phyloP scores from a whole-genome alignment of 2,329 filamentous ascomycete genomes.

The Alternaria consortialis region DNA sequence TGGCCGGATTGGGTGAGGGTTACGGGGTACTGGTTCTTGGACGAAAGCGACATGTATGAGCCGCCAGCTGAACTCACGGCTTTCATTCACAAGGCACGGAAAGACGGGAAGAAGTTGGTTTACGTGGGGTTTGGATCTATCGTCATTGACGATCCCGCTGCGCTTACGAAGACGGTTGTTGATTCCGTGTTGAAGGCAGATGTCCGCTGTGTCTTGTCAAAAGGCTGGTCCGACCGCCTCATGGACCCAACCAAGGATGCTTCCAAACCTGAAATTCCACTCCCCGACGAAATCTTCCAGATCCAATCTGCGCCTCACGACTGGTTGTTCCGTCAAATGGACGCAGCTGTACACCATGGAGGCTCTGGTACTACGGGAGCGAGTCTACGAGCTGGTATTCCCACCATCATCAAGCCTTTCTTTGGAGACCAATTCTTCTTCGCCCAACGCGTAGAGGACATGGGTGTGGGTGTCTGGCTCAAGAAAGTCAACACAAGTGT shows the following conservation, averaged over 20 bases:
- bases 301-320: constrained; percentile 95
- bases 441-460: constrained; percentile 85
- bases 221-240: constrained; percentile 93
- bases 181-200: constrained; percentile 91
- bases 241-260: constrained; percentile 60
- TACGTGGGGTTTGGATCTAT: constrained; percentile 98
- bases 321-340: constrained; percentile 94
- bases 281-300: constrained; percentile 82
- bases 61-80: constrained; percentile 78
- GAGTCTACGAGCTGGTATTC: constrained; percentile 86
- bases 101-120: constrained; percentile 87
- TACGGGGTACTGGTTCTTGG: constrained; percentile 97
- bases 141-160: constrained; percentile 86
- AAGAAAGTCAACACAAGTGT: constrained; percentile 88
- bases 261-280: constrained; percentile 69
- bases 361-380: constrained; percentile 95
- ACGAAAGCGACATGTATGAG: constrained; percentile 74
- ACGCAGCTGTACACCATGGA: constrained; percentile 93
- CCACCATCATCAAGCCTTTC: constrained; percentile 94
- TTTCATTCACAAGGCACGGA: constrained; percentile 85
- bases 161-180: constrained; percentile 90
- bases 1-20: constrained; percentile 98
- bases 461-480: constrained; percentile 89
- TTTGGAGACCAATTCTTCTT: constrained; percentile 99
- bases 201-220: constrained; percentile 92